Conservation (phyloP, 148 eudicot species). For the Pharnaceum exiguum region DNA sequence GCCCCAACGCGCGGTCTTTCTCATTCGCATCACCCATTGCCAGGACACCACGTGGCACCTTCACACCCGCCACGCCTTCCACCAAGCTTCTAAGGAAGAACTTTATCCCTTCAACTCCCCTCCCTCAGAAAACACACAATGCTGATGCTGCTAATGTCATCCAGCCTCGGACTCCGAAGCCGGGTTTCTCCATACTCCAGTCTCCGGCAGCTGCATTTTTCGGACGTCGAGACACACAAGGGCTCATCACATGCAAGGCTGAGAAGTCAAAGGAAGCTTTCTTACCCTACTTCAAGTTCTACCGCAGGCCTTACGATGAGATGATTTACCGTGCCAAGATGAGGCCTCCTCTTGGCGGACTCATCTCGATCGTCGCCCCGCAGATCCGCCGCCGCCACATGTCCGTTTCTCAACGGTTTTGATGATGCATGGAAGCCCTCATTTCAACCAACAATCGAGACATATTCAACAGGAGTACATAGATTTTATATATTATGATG, state of each 20-base stretch:
- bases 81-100: conserved; percentile 39
- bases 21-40: conserved; percentile 81
- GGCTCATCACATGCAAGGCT: conserved; percentile 33
- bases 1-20: conserved; percentile 61
- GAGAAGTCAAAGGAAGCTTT: conserved; percentile 62
- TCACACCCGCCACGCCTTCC: neutral
- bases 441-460: neutral
- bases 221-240: conserved; percentile 9
- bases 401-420: conserved; percentile 88
- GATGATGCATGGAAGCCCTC: conserved; percentile 16
- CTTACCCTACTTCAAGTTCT: conserved; percentile 51
- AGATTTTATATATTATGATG: neutral
- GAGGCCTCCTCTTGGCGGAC: conserved; percentile 88
- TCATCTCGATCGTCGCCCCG: conserved; percentile 73
- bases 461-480: conserved; percentile 4
- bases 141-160: conserved; percentile 42
- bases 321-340: conserved; percentile 85
- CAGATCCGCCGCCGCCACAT: conserved; percentile 50
- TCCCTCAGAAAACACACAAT: conserved; percentile 70
- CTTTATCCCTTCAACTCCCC: conserved; percentile 83
- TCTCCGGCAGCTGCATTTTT: conserved; percentile 45
- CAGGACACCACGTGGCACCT: conserved; percentile 45
- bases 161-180: conserved; percentile 77
- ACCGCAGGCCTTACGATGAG: conserved; percentile 83
- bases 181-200: conserved; percentile 74